These are phyloP conservation scores for Spizellomyces punctatus DNA, from an alignment of 192 early-diverging fungal genomes.

Conservation along the genomic window DNA sequence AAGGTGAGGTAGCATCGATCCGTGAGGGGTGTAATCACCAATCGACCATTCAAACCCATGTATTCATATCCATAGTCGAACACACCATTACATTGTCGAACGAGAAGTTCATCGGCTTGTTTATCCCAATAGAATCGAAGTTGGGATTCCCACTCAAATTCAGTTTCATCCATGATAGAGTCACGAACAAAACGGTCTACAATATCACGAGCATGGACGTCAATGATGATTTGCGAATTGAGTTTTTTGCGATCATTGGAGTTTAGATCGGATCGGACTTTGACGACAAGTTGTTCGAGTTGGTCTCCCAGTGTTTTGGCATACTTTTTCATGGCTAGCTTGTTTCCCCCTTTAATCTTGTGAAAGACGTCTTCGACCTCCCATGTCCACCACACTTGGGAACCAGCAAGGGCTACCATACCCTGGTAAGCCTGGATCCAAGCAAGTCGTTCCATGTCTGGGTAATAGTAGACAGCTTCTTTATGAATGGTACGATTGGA, in stretches of 20 bases:
- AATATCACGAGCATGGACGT: slow-evolving; percentile 67
- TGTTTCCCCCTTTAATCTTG: slow-evolving; percentile 61
- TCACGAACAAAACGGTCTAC: slow-evolving; percentile 61
- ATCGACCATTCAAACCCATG: slow-evolving; percentile 58
- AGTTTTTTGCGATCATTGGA: slow-evolving; percentile 58
- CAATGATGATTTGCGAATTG: slow-evolving; percentile 64
- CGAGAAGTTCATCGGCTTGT: slow-evolving; percentile 49
- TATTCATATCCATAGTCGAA: slow-evolving; percentile 70
- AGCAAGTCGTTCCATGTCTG: slow-evolving; percentile 54
- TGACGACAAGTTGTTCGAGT: slow-evolving; percentile 53
- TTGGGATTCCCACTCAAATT: slow-evolving; percentile 68
- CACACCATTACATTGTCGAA: slow-evolving; percentile 56
- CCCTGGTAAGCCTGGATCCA: slow-evolving; percentile 63
- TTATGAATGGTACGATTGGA: slow-evolving; percentile 64
- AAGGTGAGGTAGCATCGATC: slow-evolving; percentile 64
- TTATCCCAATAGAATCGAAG: slow-evolving; percentile 67
- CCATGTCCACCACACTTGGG: slow-evolving; percentile 74
- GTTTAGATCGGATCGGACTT: slow-evolving; percentile 55
- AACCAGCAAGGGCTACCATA: slow-evolving; percentile 60
- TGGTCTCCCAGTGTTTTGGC: slow-evolving; percentile 58
- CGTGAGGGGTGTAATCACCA: slow-evolving; percentile 64
- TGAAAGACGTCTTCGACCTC: slow-evolving; percentile 64
- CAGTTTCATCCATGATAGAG: slow-evolving; percentile 57
- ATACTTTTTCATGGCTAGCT: slow-evolving; percentile 62
- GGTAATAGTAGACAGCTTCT: slow-evolving; percentile 63